phyloP scores from a whole-genome alignment of 306 rosid species.

The Prinsepia uniflora region DNA sequence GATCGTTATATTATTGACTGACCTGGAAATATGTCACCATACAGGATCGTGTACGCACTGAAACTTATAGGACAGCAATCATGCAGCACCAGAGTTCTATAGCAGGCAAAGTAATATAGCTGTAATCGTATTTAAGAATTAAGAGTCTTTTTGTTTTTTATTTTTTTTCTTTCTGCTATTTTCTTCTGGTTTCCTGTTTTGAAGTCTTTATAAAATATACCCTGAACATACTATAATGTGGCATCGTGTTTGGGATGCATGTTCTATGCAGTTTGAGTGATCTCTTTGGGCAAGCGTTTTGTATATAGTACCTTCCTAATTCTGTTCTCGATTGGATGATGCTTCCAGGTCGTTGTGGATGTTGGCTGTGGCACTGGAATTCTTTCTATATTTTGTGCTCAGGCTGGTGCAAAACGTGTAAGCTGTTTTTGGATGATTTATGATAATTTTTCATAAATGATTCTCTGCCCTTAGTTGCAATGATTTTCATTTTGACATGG shows the following conservation, averaged over 20 bases:
- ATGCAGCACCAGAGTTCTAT: slow-evolving; percentile 78
- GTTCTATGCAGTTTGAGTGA: neutral
- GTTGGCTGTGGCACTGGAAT: slow-evolving; percentile 98
- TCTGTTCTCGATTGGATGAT: slow-evolving; percentile 20
- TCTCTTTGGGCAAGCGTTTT: neutral
- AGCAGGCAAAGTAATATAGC: slow-evolving; percentile 71
- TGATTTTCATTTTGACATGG: neutral
- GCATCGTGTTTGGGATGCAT: neutral
- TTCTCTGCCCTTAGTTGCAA: neutral
- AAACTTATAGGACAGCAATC: slow-evolving; percentile 76
- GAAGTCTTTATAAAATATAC: neutral
- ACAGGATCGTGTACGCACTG: slow-evolving; percentile 90
- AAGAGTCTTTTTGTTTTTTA: neutral
- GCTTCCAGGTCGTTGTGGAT: slow-evolving; percentile 82
- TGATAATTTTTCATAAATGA: neutral
- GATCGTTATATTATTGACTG: neutral
- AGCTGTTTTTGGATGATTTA: slow-evolving; percentile 14
- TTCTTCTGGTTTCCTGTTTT: neutral
- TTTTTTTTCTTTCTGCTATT: neutral
- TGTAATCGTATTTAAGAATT: slow-evolving; percentile 11
- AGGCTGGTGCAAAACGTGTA: slow-evolving; percentile 97
- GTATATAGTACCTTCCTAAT: slow-evolving; percentile 14
- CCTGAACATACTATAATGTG: neutral
- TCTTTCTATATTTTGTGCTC: slow-evolving; percentile 96
- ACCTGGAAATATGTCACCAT: slow-evolving; percentile 18